A percentile compares a stretch with the other conserved stretches of the same genome.
These are phyloP conservation scores for Buxus sempervirens DNA, from an alignment of 164 flowering plant species.

Conservation along the genomic window DNA sequence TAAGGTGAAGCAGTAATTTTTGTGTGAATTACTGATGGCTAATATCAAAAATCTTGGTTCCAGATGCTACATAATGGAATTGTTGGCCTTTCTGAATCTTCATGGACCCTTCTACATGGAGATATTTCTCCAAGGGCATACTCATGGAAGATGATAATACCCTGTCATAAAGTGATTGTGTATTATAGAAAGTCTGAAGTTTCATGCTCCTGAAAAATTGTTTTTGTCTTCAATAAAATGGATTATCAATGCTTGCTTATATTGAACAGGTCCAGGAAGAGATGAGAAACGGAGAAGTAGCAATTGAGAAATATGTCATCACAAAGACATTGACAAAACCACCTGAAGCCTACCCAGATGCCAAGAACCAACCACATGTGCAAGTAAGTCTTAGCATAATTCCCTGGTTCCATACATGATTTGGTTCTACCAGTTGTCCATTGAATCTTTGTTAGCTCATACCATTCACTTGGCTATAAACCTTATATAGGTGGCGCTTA, in stretches of 20 bases:
- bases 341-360: conserved; percentile 97
- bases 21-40: background rate
- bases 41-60: background rate
- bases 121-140: background rate
- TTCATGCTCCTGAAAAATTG: background rate
- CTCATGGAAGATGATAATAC: background rate
- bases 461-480: conserved; percentile 4
- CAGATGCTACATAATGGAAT: background rate
- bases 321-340: conserved; percentile 87
- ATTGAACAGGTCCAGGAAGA: conserved; percentile 81
- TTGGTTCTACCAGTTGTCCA: conserved; percentile 4
- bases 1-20: conserved; percentile 51
- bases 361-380: conserved; percentile 96
- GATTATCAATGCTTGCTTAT: background rate
- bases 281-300: conserved; percentile 85
- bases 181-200: background rate
- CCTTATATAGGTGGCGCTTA: conserved; percentile 69
- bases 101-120: background rate
- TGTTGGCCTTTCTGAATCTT: background rate
- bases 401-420: background rate
- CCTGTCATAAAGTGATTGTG: background rate
- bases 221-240: background rate
- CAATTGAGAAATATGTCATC: conserved; percentile 88
- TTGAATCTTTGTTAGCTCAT: background rate
- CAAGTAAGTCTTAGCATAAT: conserved; percentile 42